Evolutionary conservation across 2,329 filamentous ascomycete species (phyloP), one percentile per base, ranked within the genome.

Genomic region (Ciborinia camelliae): DNA sequence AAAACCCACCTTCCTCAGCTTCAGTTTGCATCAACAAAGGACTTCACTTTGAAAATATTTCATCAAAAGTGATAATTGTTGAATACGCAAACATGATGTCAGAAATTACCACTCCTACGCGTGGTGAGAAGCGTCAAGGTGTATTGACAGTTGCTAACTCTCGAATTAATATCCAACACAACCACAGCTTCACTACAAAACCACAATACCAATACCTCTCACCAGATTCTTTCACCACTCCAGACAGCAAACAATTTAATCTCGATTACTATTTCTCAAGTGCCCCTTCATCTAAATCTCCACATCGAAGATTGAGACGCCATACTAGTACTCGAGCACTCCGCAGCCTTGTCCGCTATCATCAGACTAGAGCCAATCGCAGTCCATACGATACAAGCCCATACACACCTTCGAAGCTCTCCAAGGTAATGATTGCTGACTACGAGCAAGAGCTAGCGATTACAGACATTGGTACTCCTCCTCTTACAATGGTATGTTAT

Each of bases 391-490:
- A 63, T 23, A 51, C 43, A 30, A 30, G 4, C 6, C 43, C 53
- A 23, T 14, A 23, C 6, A 59, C 26, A n/a, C 53, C 43, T 32
- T 63, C 52, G 10, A 58, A 58, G 37, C 62, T 63, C 20, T 63
- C 62, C 28, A 43, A 63, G 32, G 62, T 58, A 26, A 58, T 58
- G 53, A 48, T 50, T 39, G 43, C 52, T 14, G 30, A 58, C 14
- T 51, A 59, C 53, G 23, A 32, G 41, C 41, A 59, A 43, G 23
- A 32, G 41, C 41, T 47, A 23, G 28, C n/a, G 9, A 48, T 43
- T 23, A 23, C 26, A 30, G 52, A 28, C 6, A 14, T 55, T 51
- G 52, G 32, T 14, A 59, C 32, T 14, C 32, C 52, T 41, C 20
- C 43, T 23, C 18, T 30, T 7, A 63, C 20, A 5, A 39, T 50